Conservation (phyloP, 2,329 filamentous ascomycete genomes). For the Seiridium unicorne region DNA sequence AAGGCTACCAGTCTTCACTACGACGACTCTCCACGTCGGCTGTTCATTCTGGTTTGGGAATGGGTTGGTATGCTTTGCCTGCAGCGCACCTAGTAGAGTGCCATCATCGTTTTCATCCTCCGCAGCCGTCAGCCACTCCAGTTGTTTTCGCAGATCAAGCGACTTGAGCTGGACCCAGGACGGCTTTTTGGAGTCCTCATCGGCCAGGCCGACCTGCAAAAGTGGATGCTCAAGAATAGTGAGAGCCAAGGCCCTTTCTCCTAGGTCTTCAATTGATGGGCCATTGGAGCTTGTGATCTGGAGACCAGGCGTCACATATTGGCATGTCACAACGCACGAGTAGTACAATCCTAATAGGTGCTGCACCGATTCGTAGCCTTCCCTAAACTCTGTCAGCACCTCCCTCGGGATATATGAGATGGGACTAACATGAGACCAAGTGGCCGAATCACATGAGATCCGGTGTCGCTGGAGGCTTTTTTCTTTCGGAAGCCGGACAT, state of each 20-base stretch:
- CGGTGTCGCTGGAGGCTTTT: neutral
- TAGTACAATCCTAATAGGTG: conserved; percentile 1
- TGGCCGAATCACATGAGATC: neutral
- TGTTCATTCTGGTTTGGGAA: conserved; percentile 19
- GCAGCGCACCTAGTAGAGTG: neutral
- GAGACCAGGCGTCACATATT: neutral
- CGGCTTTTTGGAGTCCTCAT: conserved; percentile 13
- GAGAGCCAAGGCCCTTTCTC: conserved; percentile 15
- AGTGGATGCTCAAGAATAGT: conserved; percentile 15
- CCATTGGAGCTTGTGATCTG: too few relatives aligned
- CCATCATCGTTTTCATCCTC: neutral
- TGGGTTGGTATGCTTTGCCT: conserved; percentile 10
- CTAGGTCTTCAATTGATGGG: neutral
- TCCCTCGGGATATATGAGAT: neutral
- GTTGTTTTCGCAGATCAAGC: conserved; percentile 16
- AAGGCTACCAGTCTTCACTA: conserved; percentile 12
- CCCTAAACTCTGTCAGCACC: neutral
- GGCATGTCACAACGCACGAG: neutral
- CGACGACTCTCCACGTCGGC: conserved; percentile 23
- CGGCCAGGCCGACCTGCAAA: conserved; percentile 17
- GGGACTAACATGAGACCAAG: neutral
- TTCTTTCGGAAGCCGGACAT: neutral
- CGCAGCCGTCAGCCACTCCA: conserved; percentile 14
- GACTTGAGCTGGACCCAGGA: conserved; percentile 13
- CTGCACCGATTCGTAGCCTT: conserved; percentile 1